These are phyloP conservation scores for Breviolum minutum DNA, from an alignment of 73 alveolate species.

Conservation along the genomic window DNA sequence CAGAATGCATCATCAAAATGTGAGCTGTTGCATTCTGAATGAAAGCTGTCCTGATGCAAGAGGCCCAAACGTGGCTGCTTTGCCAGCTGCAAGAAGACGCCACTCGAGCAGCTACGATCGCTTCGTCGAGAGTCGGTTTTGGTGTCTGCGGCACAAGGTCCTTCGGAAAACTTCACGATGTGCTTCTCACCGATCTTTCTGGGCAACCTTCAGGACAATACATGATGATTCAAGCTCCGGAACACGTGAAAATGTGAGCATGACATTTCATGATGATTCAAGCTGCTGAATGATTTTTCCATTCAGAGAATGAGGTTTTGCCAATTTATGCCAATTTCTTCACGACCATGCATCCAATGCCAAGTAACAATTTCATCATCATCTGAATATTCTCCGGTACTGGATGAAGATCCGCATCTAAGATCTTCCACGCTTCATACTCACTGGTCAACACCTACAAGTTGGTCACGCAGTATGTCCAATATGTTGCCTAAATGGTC, in stretches of 20 bases:
- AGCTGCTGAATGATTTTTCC: neutral
- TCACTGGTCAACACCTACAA: conserved; percentile 59
- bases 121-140: conserved; percentile 8
- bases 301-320: neutral
- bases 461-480: neutral
- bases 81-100: conserved; percentile 55
- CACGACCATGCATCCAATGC: neutral
- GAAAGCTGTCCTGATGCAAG: neutral
- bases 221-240: neutral
- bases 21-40: too few relatives aligned
- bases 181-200: conserved; percentile 39
- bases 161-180: conserved; percentile 64
- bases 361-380: conserved; percentile 75
- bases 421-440: conserved; percentile 91
- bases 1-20: too few relatives aligned
- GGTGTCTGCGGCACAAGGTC: conserved; percentile 70
- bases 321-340: neutral
- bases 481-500: neutral
- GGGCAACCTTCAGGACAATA: neutral
- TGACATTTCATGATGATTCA: neutral
- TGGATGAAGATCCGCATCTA: conserved; percentile 57
- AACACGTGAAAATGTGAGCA: too few relatives aligned
- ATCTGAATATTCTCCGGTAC: conserved; percentile 38
- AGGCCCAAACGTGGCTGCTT: conserved; percentile 49
- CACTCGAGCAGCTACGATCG: conserved; percentile 46